Evolutionary conservation across 1,139 yeast species (phyloP), one percentile per base, ranked within the genome.

Genomic region (Saccharomyces hybrid): DNA sequence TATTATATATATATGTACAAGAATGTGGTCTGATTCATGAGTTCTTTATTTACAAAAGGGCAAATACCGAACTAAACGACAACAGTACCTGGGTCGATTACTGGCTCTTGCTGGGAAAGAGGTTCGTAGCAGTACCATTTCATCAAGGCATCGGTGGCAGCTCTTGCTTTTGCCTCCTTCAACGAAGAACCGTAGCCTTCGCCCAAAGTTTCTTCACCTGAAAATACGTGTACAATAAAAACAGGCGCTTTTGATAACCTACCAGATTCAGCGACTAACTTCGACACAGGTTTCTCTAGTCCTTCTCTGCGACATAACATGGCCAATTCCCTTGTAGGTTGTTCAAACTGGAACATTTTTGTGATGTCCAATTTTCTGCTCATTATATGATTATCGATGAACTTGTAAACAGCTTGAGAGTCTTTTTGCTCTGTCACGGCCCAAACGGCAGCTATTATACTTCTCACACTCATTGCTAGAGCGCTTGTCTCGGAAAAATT

Each of bases 171-270:
- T 48, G 98, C 97, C 73, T 93, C 99, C 61, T 80, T 81, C 63
- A 93, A 76, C 49, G 96, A 87, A n/a, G 95, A 78, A 50, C 98
- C 99, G 65, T 87, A 90, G 48, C 97, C 97, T 73, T 93, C 98
- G 53, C 98, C 97, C 55, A 93, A 77, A 72, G 89, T 86, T 58
- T 83, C 83, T 25, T 78, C 77, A 38, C 97, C 98, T 55, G 86
- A 78, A 71, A 90, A 93, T 1, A 89, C 95, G 53, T 97, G 98
- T 38, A 93, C 96, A 16, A 91, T 88, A 65, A 81, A 93, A 48
- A 90, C 85, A 27, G 99, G 96, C 55, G 88, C 83, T 56, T 82
- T 81, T 3, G 97, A 83, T 64, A 78, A 76, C 71, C 99, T 81
- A 70, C 99, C 99, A 29, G 96, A 86, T 73, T 93, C 99, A 31